Conservation (phyloP, 306 rosid genomes). For the Cucumis cinereus region DNA sequence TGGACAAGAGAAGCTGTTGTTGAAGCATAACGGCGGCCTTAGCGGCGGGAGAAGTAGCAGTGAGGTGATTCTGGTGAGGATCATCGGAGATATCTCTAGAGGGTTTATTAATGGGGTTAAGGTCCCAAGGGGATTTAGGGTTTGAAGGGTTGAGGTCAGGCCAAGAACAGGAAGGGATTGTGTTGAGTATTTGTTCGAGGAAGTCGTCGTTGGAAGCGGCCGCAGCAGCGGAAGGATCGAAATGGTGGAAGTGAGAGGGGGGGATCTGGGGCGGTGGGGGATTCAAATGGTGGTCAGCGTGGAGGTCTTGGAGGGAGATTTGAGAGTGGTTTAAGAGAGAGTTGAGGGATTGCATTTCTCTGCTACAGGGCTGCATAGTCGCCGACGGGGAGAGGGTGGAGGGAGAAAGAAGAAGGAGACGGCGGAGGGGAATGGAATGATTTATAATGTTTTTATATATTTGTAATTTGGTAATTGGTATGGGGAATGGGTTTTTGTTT, state of each 20-base stretch:
- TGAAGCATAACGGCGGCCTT: conserved; percentile 65
- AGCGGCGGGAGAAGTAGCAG: conserved; percentile 17
- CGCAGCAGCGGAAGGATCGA: conserved; percentile 21
- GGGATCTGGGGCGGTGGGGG: conserved; percentile 17
- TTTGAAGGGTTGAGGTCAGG: conserved; percentile 24
- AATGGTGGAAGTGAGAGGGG: conserved; percentile 28
- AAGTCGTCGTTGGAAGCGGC: conserved; percentile 68
- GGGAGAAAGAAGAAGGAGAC: not conserved
- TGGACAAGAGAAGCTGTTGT: conserved; percentile 53
- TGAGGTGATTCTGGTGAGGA: conserved; percentile 42
- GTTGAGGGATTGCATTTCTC: conserved; percentile 57
- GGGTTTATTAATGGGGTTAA: conserved; percentile 7
- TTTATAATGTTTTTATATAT: too few species aligned
- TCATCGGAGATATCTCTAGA: conserved; percentile 22
- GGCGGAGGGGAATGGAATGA: not conserved
- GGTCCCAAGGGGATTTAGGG: conserved; percentile 40
- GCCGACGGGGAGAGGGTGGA: not conserved
- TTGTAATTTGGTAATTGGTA: not conserved
- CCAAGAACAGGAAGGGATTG: conserved; percentile 49
- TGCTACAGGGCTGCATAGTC: conserved; percentile 49
- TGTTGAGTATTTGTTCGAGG: conserved; percentile 79
- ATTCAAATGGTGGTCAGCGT: conserved; percentile 7
- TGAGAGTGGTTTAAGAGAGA: conserved; percentile 45
- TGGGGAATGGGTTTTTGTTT: not conserved
- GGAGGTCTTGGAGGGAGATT: conserved; percentile 47